Conservation (phyloP, 2,329 filamentous ascomycete genomes). For the Beauveria sp. region DNA sequence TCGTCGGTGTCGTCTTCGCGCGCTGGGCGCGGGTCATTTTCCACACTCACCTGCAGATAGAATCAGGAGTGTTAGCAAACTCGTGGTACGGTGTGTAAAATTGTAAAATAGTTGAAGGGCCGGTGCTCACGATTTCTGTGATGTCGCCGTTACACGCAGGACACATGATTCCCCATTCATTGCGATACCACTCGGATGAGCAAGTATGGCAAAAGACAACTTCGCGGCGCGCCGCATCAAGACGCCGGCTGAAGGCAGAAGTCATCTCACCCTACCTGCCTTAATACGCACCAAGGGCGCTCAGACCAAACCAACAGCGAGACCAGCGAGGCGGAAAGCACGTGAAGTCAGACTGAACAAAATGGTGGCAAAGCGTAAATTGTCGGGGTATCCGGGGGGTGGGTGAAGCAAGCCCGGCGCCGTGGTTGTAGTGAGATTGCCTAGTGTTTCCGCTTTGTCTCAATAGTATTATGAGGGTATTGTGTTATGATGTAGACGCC, state of each 20-base stretch:
- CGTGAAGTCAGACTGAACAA: slow-evolving; percentile 46
- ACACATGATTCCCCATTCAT: slow-evolving; percentile 62
- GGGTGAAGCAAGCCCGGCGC: neutral
- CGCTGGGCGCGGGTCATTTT: slow-evolving; percentile 55
- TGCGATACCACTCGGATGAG: slow-evolving; percentile 69
- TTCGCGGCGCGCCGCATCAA: slow-evolving; percentile 52
- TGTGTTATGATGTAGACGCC: neutral
- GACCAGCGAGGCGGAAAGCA: slow-evolving; percentile 45
- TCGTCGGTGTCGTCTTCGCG: slow-evolving; percentile 13
- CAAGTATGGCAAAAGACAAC: slow-evolving; percentile 84
- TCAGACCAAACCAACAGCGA: slow-evolving; percentile 50
- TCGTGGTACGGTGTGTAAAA: no score
- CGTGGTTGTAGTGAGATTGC: neutral
- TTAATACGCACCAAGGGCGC: slow-evolving; percentile 48
- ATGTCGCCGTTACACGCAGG: slow-evolving; percentile 72
- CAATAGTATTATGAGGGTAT: neutral
- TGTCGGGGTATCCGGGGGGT: neutral
- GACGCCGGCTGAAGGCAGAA: slow-evolving; percentile 23
- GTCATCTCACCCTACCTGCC: slow-evolving; percentile 37
- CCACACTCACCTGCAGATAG: slow-evolving; percentile 38
- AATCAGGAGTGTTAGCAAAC: neutral
- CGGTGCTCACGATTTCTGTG: slow-evolving; percentile 70
- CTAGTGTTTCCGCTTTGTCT: neutral
- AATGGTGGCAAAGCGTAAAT: neutral
- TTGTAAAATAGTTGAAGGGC: neutral